Evolutionary conservation across 768 basidiomycete genomes (phyloP).

Genomic region (Leccinum subtestaceum): DNA sequence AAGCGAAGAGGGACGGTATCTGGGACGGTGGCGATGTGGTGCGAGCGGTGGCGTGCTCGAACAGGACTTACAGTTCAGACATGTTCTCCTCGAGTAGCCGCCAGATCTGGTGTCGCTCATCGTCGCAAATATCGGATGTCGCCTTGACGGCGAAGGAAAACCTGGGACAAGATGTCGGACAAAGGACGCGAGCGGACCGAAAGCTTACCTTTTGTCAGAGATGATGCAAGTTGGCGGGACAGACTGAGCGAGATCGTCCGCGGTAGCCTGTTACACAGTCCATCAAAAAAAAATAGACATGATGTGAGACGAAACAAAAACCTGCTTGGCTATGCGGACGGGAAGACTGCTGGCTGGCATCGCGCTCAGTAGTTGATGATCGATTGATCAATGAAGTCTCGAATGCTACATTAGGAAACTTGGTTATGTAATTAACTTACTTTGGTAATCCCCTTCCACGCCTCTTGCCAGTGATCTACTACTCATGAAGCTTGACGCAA

Average conservation of each 20-base stretch:
- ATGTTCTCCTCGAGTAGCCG: constrained; percentile 54
- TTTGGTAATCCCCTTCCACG: constrained; percentile 8
- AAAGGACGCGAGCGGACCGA: background rate
- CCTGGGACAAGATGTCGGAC: constrained; percentile 8
- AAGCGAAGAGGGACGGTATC: constrained; percentile 56
- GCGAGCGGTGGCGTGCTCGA: background rate
- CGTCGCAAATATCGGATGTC: constrained; percentile 34
- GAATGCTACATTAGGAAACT: background rate
- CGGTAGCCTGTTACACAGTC: constrained; percentile 20
- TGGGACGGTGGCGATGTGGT: constrained; percentile 25
- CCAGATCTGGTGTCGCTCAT: constrained; percentile 50
- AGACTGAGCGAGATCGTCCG: constrained; percentile 18
- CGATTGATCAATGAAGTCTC: background rate
- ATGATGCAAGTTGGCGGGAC: constrained; percentile 9
- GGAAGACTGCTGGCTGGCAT: constrained; percentile 13
- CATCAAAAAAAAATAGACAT: background rate
- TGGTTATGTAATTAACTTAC: background rate
- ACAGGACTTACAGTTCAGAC: constrained; percentile 36
- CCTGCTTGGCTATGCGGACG: constrained; percentile 36
- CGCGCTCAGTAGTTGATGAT: background rate
- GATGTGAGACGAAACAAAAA: constrained; percentile 19
- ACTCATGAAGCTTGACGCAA: constrained; percentile 88
- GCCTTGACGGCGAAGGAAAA: constrained; percentile 23
- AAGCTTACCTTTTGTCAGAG: constrained; percentile 17
- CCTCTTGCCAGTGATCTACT: background rate